Conservation (phyloP, 139 green algal species). For the Chloropicon primus region DNA sequence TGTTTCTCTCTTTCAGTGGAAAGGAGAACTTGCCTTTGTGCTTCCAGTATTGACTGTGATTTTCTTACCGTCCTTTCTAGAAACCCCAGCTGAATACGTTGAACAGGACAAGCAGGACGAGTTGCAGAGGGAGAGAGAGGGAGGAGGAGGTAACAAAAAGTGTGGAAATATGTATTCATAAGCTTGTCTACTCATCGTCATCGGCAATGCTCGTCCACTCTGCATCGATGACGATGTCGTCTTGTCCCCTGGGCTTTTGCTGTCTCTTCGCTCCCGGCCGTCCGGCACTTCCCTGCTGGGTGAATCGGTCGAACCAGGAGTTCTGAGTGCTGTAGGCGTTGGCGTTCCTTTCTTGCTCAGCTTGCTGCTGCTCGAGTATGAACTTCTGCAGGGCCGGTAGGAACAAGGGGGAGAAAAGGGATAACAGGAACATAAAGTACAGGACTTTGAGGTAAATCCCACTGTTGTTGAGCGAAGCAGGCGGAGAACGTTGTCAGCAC, state of each 20-base stretch:
- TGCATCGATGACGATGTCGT: not conserved
- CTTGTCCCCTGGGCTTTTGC: not conserved
- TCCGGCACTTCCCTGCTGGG: not conserved
- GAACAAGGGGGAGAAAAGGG: not conserved
- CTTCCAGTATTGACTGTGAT: too few species aligned
- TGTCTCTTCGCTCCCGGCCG: too few species aligned
- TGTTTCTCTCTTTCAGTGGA: too few species aligned
- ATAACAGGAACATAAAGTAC: not conserved
- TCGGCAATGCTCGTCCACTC: not conserved
- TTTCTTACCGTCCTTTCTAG: too few species aligned
- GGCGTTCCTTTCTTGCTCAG: not conserved
- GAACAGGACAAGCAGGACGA: too few species aligned
- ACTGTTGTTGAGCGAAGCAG: not conserved
- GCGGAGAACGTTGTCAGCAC: not conserved
- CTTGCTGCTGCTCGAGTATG: not conserved
- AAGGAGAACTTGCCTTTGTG: too few species aligned
- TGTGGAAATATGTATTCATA: too few species aligned
- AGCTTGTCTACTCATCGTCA: not conserved
- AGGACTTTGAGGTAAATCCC: not conserved
- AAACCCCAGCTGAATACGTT: too few species aligned
- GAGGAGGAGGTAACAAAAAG: too few species aligned
- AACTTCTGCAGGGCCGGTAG: not conserved
- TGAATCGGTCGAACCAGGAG: not conserved
- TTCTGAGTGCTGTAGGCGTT: not conserved
- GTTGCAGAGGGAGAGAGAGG: too few species aligned